Evolutionary conservation across 2,329 filamentous ascomycete species (phyloP), one percentile per base, ranked within the genome.

Genomic region (Colletotrichum liaoningense): DNA sequence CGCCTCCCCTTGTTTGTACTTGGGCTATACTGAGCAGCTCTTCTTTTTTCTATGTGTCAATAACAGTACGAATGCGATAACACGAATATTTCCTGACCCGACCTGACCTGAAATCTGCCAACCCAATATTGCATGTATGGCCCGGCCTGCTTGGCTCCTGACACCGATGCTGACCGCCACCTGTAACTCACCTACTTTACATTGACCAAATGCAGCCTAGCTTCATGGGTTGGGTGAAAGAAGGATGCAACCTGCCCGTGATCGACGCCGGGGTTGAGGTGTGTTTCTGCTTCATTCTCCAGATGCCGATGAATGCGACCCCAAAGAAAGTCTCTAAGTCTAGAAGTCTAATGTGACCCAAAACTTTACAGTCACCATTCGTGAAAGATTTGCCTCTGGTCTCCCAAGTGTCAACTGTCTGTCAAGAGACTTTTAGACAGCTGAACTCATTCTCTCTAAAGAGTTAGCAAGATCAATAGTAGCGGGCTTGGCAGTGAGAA

Each of bases 171-270:
- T 58, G 35, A 58, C 46, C 59, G 35, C 28, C 49, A 35, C 67
- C 22, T 65, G 54, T 35, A 38, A 54, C 67, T 54, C 52, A 38
- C 60, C 60, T 55, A 42, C 16, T 42, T 42, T 19, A 8, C 49
- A 22, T 38, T 14, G 9, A 16, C 59, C 35, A 19, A 7, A 58
- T n/a, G 3, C 7, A 63, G 65, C 12, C 16, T 65, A 66, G 67
- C 28, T 28, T n/a, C 49, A 9, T 65, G 70, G 67, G 67, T 66
- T 73, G 55, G 67, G 70, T 60, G 67, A 73, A 26, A n/a, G 16
- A 8, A 16, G 24, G 3, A 28, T 49, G 60, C 19, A 35, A 64
- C 33, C n/a, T 57, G 6, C 22, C 70, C 60, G 55, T 55, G 70
- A 73, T 73, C 66, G 60, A 62, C 70, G 14, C 66, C 4, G 26